Base-by-base conservation (phyloP, 2,329 filamentous ascomycete genomes). In the Diaporthe batatas region DNA sequence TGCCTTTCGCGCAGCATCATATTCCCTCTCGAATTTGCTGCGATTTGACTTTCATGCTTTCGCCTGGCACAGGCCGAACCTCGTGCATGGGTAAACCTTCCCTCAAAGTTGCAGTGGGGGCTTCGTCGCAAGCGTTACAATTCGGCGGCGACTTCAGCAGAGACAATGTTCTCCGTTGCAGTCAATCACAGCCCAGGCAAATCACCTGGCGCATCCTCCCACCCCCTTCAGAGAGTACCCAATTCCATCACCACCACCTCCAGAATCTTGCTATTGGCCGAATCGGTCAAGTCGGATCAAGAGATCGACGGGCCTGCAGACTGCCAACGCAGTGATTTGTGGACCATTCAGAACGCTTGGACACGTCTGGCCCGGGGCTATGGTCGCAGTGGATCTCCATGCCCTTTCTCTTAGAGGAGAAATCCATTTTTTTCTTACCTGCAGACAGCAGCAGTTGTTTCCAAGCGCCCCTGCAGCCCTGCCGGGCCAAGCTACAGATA, bases 361-460 rank as follows among this genome's bases (percentile, higher is more conserved):
- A 55, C 29, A 55, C 29, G 55, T 23, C 16, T 32, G 54, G 54
- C 62, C 62, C 54, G 47, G 47, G 69, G 62, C 25, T 64, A 29
- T 29, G 72, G 68, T 53, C 25, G 25, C 53, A 21, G 69, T 68
- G 72, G 72, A 78, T 73, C 62, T 51, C 32, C 75, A 62, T 58
- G 59, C 14, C 44, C 62, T 70, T 72, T 55, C 36, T 72, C 51
- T 62, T 8, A 51, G 44, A 32, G 53, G 42, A 73, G 34, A 64
- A 54, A 54, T 70, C 72, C 72, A 59, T 57, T 71, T 67, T 18
- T 59, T 44, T 64, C 32, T 65, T 14, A 51, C 59, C 44, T 64
- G 44, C 62, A 44, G 44, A 23, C 29, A 11, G 12, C 29, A 29
- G 29, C 51, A 49, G n/a, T 42, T 39, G 53, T 49, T 70, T 70